These are phyloP conservation scores for Chiua virens DNA, from an alignment of 768 basidiomycete genomes.

Conservation along the genomic window DNA sequence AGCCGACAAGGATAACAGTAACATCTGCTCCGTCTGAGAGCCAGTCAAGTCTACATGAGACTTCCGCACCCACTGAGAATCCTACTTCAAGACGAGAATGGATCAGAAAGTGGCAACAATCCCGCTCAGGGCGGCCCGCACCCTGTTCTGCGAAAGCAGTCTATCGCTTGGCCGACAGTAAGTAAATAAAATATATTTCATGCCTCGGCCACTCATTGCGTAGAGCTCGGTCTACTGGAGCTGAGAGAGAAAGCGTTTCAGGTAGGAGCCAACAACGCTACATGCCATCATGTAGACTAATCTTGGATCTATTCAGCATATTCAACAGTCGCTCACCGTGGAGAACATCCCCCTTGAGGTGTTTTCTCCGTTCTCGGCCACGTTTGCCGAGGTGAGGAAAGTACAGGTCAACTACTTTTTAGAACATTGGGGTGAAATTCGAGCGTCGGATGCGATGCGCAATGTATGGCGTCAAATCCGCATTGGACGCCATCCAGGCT, in stretches of 20 bases:
- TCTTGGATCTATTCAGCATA: constrained; percentile 49
- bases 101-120: constrained; percentile 67
- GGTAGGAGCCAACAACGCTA: constrained; percentile 15
- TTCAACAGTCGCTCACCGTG: constrained; percentile 69
- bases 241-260: constrained; percentile 73
- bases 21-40: constrained; percentile 34
- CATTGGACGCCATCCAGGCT: constrained; percentile 79
- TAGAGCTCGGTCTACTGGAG: constrained; percentile 71
- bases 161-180: constrained; percentile 82
- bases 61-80: constrained; percentile 12
- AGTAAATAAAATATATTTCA: constrained; percentile 25
- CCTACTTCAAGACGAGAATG: constrained; percentile 58
- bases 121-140: constrained; percentile 60
- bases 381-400: constrained; percentile 80
- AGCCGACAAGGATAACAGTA: constrained; percentile 1
- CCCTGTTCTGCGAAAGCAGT: constrained; percentile 84
- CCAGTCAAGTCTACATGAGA: constrained; percentile 33
- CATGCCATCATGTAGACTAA: not conserved
- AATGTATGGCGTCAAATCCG: constrained; percentile 85
- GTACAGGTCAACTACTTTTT: constrained; percentile 81
- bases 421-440: constrained; percentile 79
- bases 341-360: constrained; percentile 85
- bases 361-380: constrained; percentile 82
- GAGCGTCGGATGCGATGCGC: constrained; percentile 79
- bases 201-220: not conserved